Evolutionary conservation across 2,329 filamentous ascomycete genomes (phyloP), one percentile per base, ranked within the genome.

Genomic region (Trichoderma guizhouense): DNA sequence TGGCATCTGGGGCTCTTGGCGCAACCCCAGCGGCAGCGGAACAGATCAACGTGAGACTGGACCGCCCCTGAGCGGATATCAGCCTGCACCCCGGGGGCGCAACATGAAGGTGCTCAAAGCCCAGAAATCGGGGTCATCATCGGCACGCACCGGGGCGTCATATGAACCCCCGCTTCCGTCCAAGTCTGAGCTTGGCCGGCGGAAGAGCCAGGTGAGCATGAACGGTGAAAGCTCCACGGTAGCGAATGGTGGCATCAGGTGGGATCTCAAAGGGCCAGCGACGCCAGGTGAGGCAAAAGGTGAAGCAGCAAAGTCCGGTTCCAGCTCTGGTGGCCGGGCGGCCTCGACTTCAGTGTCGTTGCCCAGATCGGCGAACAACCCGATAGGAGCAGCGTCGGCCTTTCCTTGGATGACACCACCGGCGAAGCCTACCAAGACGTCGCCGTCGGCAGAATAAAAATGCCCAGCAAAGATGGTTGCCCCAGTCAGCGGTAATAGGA

Each of bases 101-200:
- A 91, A 90, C 65, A 98, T 98, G 92, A 98, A 97, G 84, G 92
- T 98, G 2, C 85, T 98, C 67, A 94, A 94, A 78, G 91, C 95
- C 1, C 87, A 87, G 71, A 96, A 94, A 79, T 86, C 90, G 7
- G 82, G 83, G 26, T 87, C 91, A 0, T 83, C 83, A 2, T 86
- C 86, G 12, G 82, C 83, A 1, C 84, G 84, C 72, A 85, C 86
- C 0, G 86, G 86, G 0, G 76, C 85, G 2, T 80, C 86, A 2
- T 88, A 89, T 71, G 89, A 91, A 74, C 82, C 86, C 5, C 78
- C 85, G 4, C 77, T 83, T 9, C 76, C 83, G 1, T 76, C 83
- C n/a, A 85, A 86, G 73, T 79, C 82, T 8, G 82, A 81, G 11
- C 87, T 90, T 71, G 79, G 82, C n/a, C 84, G 87, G 68, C 84